A percentile compares a stretch with the other conserved stretches of the same genome.
Evolutionary conservation across 805 yeast species (phyloP).

Genomic region (Metschnikowia picachoensis): DNA sequence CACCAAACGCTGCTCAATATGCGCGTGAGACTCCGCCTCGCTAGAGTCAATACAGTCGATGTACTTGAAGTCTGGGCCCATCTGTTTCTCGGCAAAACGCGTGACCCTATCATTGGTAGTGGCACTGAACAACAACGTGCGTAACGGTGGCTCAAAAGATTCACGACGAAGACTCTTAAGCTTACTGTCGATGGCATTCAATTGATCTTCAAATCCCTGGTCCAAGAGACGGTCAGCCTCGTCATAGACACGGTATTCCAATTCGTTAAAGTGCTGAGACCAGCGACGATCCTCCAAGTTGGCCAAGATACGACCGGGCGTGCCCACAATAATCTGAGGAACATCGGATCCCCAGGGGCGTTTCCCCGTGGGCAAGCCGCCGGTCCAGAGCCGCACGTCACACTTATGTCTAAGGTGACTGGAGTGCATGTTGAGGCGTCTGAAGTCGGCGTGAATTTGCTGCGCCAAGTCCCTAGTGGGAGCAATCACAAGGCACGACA

Average conservation of each 20-base stretch:
- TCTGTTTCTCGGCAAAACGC: conserved; percentile 55
- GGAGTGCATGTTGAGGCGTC: conserved; percentile 35
- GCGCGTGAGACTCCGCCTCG: conserved; percentile 73
- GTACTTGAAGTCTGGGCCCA: conserved; percentile 51
- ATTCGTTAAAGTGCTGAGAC: conserved; percentile 46
- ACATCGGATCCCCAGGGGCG: conserved; percentile 24
- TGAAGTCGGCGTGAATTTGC: conserved; percentile 69
- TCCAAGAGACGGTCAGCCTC: conserved; percentile 89
- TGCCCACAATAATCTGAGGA: conserved; percentile 73
- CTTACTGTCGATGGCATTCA: conserved; percentile 52
- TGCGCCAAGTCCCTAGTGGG: conserved; percentile 91
- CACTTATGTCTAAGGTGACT: conserved; percentile 15
- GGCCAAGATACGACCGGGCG: conserved; percentile 83
- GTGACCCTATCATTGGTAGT: conserved; percentile 72
- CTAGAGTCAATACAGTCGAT: conserved; percentile 72
- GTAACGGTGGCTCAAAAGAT: conserved; percentile 33
- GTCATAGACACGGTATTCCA: conserved; percentile 72
- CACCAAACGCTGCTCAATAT: conserved; percentile 65
- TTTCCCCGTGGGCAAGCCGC: conserved; percentile 50
- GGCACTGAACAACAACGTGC: conserved; percentile 81
- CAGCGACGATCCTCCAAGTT: conserved; percentile 45
- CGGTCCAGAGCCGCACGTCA: conserved; percentile 48
- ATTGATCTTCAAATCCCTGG: conserved; percentile 69
- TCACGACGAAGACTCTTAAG: conserved; percentile 36
- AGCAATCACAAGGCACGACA: conserved; percentile 60